Evolutionary conservation across 441 rosid genomes (phyloP), one percentile per base, ranked within the genome.

Genomic region (Pelargonium citronellum): DNA sequence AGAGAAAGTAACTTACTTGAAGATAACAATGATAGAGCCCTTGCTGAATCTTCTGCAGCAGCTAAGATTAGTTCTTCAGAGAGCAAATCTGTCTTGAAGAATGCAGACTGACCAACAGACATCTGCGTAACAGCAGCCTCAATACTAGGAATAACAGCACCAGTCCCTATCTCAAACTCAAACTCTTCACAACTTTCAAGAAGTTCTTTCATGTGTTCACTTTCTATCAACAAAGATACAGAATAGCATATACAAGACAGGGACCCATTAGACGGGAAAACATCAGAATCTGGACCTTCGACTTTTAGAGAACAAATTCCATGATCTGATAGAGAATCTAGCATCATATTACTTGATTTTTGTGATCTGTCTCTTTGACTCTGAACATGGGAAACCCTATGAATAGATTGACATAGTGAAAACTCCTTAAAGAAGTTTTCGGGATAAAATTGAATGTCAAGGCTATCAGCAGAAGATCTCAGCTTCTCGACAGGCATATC

Each of bases 91-190:
- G 79, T 70, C 67, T 34, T 77, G 79, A 87, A 83, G 77, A 72
- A 76, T 49, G 91, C 91, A 73, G 83, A 87, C 73, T 95, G 97
- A 73, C 98, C 96, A 46, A 89, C 92, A 69, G 95, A 87, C 93
- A 95, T 80, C 84, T 85, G 91, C 55, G 83, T 76, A 47, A 86
- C 86, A 84, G 83, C 91, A 73, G 79, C 70, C 81, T 95, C 98
- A 71, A 89, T 79, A 68, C 69, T 66, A 69, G 86, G 63, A 80
- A 81, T 71, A 65, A 92, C 88, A 0, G 97, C 88, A 74, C 92
- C 94, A 67, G 86, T 68, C 27, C 99, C 99, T 72, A 89, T 78
- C 90, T 95, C 97, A 88, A 90, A 92, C 79, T 90, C 97, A 82
- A 90, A 85, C 69, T 82, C 96, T 78, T 89, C 90, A 68, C 72